Percentiles rank a stretch among this genome's conserved stretches.
These are phyloP conservation scores for Aspergillus fischeri DNA, from an alignment of 2,329 filamentous ascomycete genomes.

Conservation along the genomic window DNA sequence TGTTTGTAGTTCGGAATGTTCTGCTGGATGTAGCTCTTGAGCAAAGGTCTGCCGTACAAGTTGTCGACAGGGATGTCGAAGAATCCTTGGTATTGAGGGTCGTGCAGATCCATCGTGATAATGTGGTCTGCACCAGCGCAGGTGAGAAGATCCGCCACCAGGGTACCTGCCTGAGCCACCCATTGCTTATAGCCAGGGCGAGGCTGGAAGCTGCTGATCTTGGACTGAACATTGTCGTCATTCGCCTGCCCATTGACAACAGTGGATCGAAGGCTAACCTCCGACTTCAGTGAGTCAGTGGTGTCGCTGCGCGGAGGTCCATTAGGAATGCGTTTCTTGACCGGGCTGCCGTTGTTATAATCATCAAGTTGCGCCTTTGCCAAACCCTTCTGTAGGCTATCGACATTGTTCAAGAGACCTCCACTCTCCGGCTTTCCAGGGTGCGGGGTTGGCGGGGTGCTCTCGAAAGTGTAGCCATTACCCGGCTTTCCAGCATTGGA, in stretches of 20 bases:
- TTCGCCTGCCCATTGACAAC: constrained; percentile 54
- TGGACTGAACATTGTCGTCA: constrained; percentile 50
- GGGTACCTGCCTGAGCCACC: constrained; percentile 94
- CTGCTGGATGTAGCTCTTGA: constrained; percentile 67
- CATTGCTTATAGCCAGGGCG: constrained; percentile 97
- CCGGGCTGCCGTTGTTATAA: constrained; percentile 38
- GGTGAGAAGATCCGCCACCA: constrained; percentile 89
- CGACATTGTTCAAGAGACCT: constrained; percentile 63
- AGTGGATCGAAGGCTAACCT: constrained; percentile 16
- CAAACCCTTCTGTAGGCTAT: constrained; percentile 68
- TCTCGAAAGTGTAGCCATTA: constrained; percentile 79
- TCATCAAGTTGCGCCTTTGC: constrained; percentile 63
- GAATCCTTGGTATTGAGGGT: constrained; percentile 96
- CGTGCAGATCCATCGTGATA: constrained; percentile 96
- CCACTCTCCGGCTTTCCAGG: constrained; percentile 65
- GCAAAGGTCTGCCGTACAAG: constrained; percentile 63
- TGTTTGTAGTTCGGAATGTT: constrained; percentile 80
- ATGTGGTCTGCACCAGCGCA: constrained; percentile 95
- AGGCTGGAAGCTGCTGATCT: constrained; percentile 64
- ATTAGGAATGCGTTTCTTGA: constrained; percentile 42
- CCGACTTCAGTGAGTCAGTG: constrained; percentile 35
- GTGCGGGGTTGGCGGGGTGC: constrained; percentile 78
- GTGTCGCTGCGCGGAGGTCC: constrained; percentile 37
- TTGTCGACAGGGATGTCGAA: constrained; percentile 99
- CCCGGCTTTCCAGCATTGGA: constrained; percentile 37